These are phyloP conservation scores for Corchorus capsularis DNA, from an alignment of 345 rosid genomes.

Conservation along the genomic window DNA sequence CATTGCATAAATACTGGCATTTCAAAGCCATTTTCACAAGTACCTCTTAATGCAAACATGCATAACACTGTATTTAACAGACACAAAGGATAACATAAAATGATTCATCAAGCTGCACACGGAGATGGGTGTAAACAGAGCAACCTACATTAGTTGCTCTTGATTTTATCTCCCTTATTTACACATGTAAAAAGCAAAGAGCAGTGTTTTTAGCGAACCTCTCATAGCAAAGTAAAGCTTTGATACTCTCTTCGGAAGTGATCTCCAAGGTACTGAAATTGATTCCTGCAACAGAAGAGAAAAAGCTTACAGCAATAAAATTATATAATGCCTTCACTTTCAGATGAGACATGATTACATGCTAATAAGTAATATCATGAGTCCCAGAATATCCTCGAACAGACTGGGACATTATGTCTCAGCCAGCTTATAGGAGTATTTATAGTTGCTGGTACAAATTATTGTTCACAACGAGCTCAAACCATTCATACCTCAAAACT, in stretches of 20 bases:
- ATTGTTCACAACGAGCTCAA: neutral
- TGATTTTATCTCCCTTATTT: neutral
- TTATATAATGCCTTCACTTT: neutral
- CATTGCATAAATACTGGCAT: neutral
- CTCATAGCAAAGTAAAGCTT: conserved; percentile 90
- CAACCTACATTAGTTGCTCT: no score
- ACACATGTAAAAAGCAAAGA: neutral
- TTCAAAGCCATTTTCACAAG: no score
- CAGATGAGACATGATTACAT: neutral
- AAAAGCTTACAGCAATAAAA: neutral
- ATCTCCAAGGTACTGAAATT: conserved; percentile 74
- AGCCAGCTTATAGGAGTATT: neutral
- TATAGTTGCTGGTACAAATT: neutral
- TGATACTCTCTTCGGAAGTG: conserved; percentile 64
- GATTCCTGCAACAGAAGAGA: conserved; percentile 58
- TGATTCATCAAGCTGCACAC: neutral
- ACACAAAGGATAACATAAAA: neutral
- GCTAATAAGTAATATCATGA: neutral
- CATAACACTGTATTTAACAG: neutral
- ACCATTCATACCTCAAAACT: conserved; percentile 71
- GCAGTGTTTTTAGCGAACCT: conserved; percentile 42
- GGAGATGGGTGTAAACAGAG: neutral
- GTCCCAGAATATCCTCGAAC: no score
- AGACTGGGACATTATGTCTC: neutral
- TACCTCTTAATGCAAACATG: neutral